Evolutionary conservation across 345 rosid genomes (phyloP).

Genomic region (Carallia pectinifolia): DNA sequence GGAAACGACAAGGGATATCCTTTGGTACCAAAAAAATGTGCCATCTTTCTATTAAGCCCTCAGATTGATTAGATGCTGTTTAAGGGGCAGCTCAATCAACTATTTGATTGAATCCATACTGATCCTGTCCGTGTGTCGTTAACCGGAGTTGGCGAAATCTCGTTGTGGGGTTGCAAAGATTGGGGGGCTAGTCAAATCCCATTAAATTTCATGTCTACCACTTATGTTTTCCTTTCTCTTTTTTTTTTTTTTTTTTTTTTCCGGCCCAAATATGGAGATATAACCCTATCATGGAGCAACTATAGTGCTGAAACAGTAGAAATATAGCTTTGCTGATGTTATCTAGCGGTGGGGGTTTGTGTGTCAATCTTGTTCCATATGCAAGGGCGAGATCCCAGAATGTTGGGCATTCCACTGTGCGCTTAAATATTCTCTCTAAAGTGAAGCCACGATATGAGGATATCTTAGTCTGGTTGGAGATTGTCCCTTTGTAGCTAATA

Average conservation of each 20-base stretch:
- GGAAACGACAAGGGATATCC: no score
- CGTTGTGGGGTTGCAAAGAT: constrained; percentile 11
- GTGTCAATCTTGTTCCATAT: constrained; percentile 11
- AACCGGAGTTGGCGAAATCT: constrained; percentile 4
- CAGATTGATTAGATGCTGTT: background rate
- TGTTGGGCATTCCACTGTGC: no score
- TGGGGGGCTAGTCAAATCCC: constrained; percentile 11
- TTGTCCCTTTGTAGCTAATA: constrained; percentile 7
- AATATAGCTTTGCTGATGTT: background rate
- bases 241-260: background rate
- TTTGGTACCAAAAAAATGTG: no score
- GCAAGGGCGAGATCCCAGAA: background rate
- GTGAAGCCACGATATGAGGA: background rate
- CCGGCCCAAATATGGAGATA: no score
- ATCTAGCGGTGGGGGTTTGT: constrained; percentile 22
- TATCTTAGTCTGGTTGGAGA: constrained; percentile 5
- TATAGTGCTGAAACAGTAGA: constrained; percentile 1
- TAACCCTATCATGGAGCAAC: no score
- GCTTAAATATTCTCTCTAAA: no score
- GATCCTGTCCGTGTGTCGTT: background rate
- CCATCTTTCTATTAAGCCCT: no score
- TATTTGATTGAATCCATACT: background rate
- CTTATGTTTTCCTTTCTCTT: background rate
- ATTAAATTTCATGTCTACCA: constrained; percentile 15
- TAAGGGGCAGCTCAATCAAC: background rate